Evolutionary conservation across 1,284 basidiomycete species (phyloP), one percentile per base, ranked within the genome.

Genomic region (Leccinum pachyderme): DNA sequence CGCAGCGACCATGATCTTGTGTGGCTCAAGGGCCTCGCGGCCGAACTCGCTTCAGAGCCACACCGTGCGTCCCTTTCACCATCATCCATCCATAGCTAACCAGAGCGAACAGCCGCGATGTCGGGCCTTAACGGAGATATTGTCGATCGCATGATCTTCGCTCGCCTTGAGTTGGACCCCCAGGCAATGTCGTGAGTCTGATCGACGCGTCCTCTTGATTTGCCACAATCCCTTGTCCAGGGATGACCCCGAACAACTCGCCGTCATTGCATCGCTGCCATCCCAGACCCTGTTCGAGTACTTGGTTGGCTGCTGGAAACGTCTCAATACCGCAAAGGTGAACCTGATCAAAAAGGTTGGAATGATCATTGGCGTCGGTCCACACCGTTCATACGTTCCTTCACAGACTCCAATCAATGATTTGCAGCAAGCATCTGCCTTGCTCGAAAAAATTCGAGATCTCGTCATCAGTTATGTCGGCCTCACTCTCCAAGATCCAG

Each of bases 401-500:
- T 41, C 31, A 45, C 48, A 61, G 89, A 81, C 85, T 65, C 72
- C 80, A 8, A 81, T 85, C 37, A 73, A 79, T 3, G 87, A 92
- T 47, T 77, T 81, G 9, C 80, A 84, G 54, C 74, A 75, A 59
- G 91, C 91, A 37, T 73, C 82, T 6, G 72, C 69, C 28, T 73
- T 84, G 3, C 77, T 93, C 9, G 87, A 93, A 46, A 91, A 87
- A 65, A 71, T 92, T 28, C 86, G 87, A 41, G 81, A 88, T 51
- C 78, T 98, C 15, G 73, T 99, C 53, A 84, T 98, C 58, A 94
- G 91, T 52, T 99, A 99, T 72, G 83, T 88, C 12, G 95, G 95
- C 7, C 80, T 98, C 55, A 89, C 86, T 13, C 75, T 99, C 8
- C 93, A 96, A 72, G 94, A 95, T 58, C 92, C 95, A 0, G 86